Percentiles rank a stretch among this genome's conserved stretches.
Evolutionary conservation across 441 rosid species (phyloP).

Genomic region (Francoa sonchifolia): DNA sequence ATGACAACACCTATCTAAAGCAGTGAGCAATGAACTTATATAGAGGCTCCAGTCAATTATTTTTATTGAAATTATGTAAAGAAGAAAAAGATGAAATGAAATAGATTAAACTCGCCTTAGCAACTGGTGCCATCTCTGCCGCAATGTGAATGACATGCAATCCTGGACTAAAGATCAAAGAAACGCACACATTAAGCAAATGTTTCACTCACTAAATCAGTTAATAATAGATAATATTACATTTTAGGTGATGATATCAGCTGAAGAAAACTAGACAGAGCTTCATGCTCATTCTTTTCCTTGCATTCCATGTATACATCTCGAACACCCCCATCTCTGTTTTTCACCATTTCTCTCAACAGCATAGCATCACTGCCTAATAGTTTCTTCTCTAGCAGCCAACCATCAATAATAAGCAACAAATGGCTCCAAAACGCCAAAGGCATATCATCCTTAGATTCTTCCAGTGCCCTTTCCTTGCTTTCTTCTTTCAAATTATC

Average conservation of each 20-base stretch:
- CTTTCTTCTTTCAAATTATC: constrained; percentile 68
- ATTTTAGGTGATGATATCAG: constrained; percentile 47
- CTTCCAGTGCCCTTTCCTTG: constrained; percentile 45
- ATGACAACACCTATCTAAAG: no score
- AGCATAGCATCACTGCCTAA: constrained; percentile 43
- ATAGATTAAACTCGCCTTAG: constrained; percentile 56
- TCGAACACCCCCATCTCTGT: constrained; percentile 47
- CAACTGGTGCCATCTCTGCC: constrained; percentile 98
- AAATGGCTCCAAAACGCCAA: constrained; percentile 84
- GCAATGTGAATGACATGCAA: constrained; percentile 81
- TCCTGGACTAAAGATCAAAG: constrained; percentile 63
- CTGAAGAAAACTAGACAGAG: constrained; percentile 47
- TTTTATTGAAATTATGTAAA: constrained; percentile 5
- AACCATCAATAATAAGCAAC: constrained; percentile 78
- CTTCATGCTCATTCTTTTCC: constrained; percentile 60
- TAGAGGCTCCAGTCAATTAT: background rate
- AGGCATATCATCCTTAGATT: constrained; percentile 73
- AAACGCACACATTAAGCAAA: constrained; percentile 23
- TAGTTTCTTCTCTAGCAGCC: constrained; percentile 86
- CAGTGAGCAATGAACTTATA: no score
- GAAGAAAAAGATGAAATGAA: constrained; percentile 6
- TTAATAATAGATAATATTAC: constrained; percentile 21
- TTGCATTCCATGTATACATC: constrained; percentile 54
- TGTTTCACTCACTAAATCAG: constrained; percentile 4
- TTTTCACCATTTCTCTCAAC: constrained; percentile 78